Percentiles rank a stretch among this genome's conserved stretches.
Conservation (phyloP, 495 filamentous ascomycete genomes). For the Hypoxylon intermedium region DNA sequence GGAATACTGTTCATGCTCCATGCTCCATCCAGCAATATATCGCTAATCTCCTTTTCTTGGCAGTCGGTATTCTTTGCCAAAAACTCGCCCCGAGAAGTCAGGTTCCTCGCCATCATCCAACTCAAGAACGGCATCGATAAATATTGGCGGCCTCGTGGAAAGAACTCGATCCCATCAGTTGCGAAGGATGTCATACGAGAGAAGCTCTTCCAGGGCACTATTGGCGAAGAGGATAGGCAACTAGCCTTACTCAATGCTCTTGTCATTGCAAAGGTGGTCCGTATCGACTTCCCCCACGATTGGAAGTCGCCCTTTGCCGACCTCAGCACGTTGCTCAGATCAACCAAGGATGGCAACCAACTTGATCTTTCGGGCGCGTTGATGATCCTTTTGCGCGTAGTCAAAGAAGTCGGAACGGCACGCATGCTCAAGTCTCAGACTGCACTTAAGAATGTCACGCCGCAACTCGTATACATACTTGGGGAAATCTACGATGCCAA, state of each 20-base stretch:
- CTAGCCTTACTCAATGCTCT: conserved; percentile 88
- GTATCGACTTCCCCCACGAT: conserved; percentile 85
- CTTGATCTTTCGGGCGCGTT: conserved; percentile 71
- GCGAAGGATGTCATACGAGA: conserved; percentile 78
- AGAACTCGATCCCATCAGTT: conserved; percentile 72
- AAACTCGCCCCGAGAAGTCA: conserved; percentile 72
- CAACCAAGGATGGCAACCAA: conserved; percentile 52
- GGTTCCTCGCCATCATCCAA: conserved; percentile 90
- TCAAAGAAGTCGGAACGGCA: conserved; percentile 88
- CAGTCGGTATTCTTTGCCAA: conserved; percentile 82
- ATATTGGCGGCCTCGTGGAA: conserved; percentile 79
- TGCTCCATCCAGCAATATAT: neutral
- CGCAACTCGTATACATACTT: conserved; percentile 79
- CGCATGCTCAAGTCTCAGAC: conserved; percentile 72
- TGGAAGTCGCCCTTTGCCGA: conserved; percentile 71
- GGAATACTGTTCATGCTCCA: neutral
- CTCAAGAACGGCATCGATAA: conserved; percentile 95
- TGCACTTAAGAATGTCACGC: conserved; percentile 75
- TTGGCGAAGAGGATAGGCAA: conserved; percentile 73
- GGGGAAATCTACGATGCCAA: conserved; percentile 78
- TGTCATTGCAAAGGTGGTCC: conserved; percentile 82
- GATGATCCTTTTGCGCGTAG: conserved; percentile 77
- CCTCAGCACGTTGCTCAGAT: conserved; percentile 67
- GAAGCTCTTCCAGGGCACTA: conserved; percentile 71
- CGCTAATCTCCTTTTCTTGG: conserved; percentile 24